Percentiles rank a stretch among this genome's conserved stretches.
These are phyloP conservation scores for Arabidopsis lyrata DNA, from an alignment of 441 rosid genomes.

Conservation along the genomic window DNA sequence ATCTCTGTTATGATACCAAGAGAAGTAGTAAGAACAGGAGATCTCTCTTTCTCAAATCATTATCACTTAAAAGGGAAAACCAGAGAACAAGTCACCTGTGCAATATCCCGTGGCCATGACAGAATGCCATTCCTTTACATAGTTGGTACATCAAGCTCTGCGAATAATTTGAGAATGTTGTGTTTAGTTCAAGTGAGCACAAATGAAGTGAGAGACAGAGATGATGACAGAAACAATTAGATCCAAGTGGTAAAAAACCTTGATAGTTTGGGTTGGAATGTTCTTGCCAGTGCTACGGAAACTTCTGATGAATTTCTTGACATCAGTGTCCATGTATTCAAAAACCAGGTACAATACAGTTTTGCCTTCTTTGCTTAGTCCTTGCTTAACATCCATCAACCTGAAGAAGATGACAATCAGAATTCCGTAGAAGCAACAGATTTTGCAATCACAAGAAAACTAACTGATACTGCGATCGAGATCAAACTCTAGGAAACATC, in stretches of 20 bases:
- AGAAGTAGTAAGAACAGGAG: neutral
- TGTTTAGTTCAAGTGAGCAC: neutral
- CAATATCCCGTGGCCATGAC: conserved; percentile 94
- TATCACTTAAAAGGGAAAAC: neutral
- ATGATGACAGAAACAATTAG: neutral
- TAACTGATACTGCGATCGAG: neutral
- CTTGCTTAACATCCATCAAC: conserved; percentile 93
- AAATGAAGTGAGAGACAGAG: neutral
- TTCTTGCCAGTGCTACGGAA: conserved; percentile 66
- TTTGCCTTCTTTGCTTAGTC: conserved; percentile 84
- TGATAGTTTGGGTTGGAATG: conserved; percentile 60
- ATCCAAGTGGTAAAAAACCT: conserved; percentile 49
- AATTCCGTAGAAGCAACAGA: neutral
- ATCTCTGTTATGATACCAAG: conserved; percentile 56
- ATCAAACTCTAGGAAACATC: neutral
- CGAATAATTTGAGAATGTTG: neutral
- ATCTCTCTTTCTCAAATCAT: neutral
- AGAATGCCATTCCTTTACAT: conserved; percentile 94
- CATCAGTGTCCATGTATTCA: conserved; percentile 94
- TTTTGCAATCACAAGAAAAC: neutral
- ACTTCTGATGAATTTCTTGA: conserved; percentile 86
- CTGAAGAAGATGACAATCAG: conserved; percentile 48
- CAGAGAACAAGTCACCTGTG: conserved; percentile 65
- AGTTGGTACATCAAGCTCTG: conserved; percentile 98
- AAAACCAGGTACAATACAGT: conserved; percentile 95